phyloP scores from a whole-genome alignment of 2,329 filamentous ascomycete species.

The Fusarium sp. region DNA sequence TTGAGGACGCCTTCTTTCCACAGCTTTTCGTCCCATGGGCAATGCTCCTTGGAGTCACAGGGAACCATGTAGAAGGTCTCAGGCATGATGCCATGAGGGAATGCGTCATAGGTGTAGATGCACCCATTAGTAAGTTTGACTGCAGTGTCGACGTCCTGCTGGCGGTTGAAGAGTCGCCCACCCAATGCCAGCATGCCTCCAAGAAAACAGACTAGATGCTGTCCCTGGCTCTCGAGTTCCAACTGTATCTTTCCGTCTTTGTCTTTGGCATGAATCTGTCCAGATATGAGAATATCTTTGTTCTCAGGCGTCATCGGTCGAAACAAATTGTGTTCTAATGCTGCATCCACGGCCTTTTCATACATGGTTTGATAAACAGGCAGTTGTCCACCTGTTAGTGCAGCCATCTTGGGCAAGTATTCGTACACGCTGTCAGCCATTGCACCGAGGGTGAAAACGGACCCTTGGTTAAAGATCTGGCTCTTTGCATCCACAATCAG shows the following conservation, averaged over 20 bases:
- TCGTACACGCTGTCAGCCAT: conserved; percentile 72
- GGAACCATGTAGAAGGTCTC: conserved; percentile 56
- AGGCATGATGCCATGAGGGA: conserved; percentile 62
- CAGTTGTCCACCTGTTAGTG: conserved; percentile 64
- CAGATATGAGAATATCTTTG: conserved; percentile 65
- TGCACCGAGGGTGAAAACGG: conserved; percentile 59
- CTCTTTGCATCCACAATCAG: conserved; percentile 37
- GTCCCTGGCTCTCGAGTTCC: conserved; percentile 47
- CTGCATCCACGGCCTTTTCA: conserved; percentile 62
- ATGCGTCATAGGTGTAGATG: conserved; percentile 60
- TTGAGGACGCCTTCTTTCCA: conserved; percentile 49
- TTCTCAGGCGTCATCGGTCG: conserved; percentile 66
- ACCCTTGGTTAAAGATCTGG: conserved; percentile 35
- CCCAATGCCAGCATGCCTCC: conserved; percentile 62
- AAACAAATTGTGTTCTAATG: conserved; percentile 67
- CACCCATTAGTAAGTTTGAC: conserved; percentile 60
- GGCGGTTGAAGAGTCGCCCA: conserved; percentile 53
- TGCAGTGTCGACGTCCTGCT: conserved; percentile 55
- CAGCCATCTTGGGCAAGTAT: conserved; percentile 91
- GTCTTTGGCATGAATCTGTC: conserved; percentile 41
- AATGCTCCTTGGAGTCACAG: conserved; percentile 49
- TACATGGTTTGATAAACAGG: conserved; percentile 67
- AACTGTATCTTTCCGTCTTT: conserved; percentile 46
- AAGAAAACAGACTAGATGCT: conserved; percentile 61
- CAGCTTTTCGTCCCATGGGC: conserved; percentile 48